Evolutionary conservation across 768 basidiomycete species (phyloP).

Genomic region (Panaeolus cyanescens): DNA sequence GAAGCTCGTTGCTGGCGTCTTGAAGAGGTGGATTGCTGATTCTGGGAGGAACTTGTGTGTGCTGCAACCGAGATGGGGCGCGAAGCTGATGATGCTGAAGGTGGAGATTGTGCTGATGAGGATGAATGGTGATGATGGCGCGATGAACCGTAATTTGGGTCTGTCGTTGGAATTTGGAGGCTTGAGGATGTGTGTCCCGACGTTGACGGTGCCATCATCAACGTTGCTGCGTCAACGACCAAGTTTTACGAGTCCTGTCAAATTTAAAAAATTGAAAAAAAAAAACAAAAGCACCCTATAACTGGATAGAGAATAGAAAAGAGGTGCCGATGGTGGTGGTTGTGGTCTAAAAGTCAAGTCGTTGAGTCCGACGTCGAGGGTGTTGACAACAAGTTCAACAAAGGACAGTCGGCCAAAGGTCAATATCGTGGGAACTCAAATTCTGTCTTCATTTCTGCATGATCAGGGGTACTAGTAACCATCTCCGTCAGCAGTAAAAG

Average conservation of each 20-base stretch:
- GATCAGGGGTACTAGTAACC: constrained; percentile 4
- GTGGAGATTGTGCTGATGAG: constrained; percentile 16
- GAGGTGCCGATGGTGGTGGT: neutral
- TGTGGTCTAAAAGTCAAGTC: neutral
- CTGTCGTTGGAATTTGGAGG: constrained; percentile 25
- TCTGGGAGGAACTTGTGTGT: constrained; percentile 12
- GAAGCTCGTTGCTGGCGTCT: constrained; percentile 66
- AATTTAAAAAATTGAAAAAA: neutral
- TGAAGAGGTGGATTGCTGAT: constrained; percentile 20
- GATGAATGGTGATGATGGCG: constrained; percentile 16
- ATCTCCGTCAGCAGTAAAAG: constrained; percentile 2
- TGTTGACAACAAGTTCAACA: constrained; percentile 5
- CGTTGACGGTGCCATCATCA: constrained; percentile 18
- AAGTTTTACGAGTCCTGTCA: constrained; percentile 1
- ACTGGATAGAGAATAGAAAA: neutral
- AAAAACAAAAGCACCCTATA: neutral
- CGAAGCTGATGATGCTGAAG: constrained; percentile 8
- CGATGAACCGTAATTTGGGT: constrained; percentile 16
- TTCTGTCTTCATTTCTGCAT: neutral
- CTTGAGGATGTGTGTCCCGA: constrained; percentile 16
- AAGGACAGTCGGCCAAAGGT: constrained; percentile 1
- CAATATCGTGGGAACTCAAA: neutral
- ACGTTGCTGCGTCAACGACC: constrained; percentile 18
- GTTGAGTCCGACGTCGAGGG: constrained; percentile 8
- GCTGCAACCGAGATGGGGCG: constrained; percentile 23